Percentiles rank a stretch among this genome's conserved stretches.
Conservation (phyloP, 2,329 filamentous ascomycete genomes). For the Paecilomyces fulvus region DNA sequence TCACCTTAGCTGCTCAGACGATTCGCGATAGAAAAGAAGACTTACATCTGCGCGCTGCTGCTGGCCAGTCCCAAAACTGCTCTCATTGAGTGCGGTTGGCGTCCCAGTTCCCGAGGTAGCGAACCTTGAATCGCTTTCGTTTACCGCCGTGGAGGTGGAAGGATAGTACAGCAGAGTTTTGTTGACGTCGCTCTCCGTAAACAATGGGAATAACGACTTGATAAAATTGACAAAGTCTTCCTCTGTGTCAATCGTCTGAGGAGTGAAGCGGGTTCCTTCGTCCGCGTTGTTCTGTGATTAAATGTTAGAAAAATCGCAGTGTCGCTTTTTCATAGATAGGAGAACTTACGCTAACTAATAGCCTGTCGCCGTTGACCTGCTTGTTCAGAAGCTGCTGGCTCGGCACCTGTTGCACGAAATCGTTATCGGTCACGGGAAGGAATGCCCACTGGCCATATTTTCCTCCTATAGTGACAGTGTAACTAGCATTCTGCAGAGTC, state of each 20-base stretch:
- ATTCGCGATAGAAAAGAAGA: neutral
- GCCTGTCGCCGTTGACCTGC: slow-evolving; percentile 28
- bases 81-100: slow-evolving; percentile 43
- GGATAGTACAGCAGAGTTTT: slow-evolving; percentile 34
- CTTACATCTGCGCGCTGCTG: slow-evolving; percentile 41
- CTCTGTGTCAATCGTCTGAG: slow-evolving; percentile 36
- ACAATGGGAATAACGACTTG: slow-evolving; percentile 31
- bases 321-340: neutral
- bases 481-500: slow-evolving; percentile 29
- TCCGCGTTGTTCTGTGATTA: slow-evolving; percentile 37
- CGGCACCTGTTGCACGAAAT: slow-evolving; percentile 28
- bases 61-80: slow-evolving; percentile 42
- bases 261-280: slow-evolving; percentile 40
- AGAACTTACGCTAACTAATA: slow-evolving; percentile 18
- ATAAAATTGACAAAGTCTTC: slow-evolving; percentile 35
- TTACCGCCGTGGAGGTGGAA: slow-evolving; percentile 19
- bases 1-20: neutral
- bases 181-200: slow-evolving; percentile 33
- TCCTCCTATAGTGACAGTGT: slow-evolving; percentile 20
- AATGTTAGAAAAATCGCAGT: neutral
- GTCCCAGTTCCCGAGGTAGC: slow-evolving; percentile 29
- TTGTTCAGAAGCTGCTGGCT: slow-evolving; percentile 26
- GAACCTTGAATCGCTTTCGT: slow-evolving; percentile 17
- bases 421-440: slow-evolving; percentile 35
- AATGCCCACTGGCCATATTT: slow-evolving; percentile 35